Conservation (phyloP, 129 eudicot species). For the Escallonia rubra region DNA sequence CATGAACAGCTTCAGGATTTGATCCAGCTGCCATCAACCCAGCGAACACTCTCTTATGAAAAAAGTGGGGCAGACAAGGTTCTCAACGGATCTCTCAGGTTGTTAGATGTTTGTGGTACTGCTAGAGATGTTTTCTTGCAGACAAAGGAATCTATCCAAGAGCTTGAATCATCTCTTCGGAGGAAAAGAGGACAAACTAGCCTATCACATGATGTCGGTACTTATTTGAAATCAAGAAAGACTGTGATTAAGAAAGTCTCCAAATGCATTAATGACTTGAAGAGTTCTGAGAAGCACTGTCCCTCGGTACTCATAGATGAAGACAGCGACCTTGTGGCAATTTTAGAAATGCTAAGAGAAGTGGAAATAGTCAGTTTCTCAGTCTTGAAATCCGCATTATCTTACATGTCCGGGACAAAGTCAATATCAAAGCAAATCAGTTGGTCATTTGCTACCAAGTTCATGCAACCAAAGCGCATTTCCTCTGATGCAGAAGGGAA, state of each 20-base stretch:
- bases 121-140: slow-evolving; percentile 11
- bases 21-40: slow-evolving; percentile 4
- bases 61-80: slow-evolving; percentile 4
- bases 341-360: slow-evolving; percentile 16
- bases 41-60: background rate
- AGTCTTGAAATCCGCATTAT: slow-evolving; percentile 12
- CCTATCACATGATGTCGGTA: background rate
- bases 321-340: background rate
- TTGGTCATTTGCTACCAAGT: background rate
- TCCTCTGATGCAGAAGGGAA: background rate
- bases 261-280: slow-evolving; percentile 11
- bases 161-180: slow-evolving; percentile 11
- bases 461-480: background rate
- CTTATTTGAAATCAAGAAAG: slow-evolving; percentile 17
- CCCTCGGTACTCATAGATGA: background rate
- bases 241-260: slow-evolving; percentile 4
- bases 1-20: slow-evolving; percentile 8
- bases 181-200: slow-evolving; percentile 8
- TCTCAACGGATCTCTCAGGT: slow-evolving; percentile 18
- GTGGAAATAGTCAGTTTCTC: slow-evolving; percentile 5
- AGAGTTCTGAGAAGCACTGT: background rate
- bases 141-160: slow-evolving; percentile 15
- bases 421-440: slow-evolving; percentile 6
- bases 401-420: slow-evolving; percentile 9
- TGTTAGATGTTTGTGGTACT: slow-evolving; percentile 16